Percentiles rank a stretch among this genome's conserved stretches.
These are phyloP conservation scores for Euphrasia confusa DNA, from an alignment of 257 asterid genomes.

Conservation along the genomic window DNA sequence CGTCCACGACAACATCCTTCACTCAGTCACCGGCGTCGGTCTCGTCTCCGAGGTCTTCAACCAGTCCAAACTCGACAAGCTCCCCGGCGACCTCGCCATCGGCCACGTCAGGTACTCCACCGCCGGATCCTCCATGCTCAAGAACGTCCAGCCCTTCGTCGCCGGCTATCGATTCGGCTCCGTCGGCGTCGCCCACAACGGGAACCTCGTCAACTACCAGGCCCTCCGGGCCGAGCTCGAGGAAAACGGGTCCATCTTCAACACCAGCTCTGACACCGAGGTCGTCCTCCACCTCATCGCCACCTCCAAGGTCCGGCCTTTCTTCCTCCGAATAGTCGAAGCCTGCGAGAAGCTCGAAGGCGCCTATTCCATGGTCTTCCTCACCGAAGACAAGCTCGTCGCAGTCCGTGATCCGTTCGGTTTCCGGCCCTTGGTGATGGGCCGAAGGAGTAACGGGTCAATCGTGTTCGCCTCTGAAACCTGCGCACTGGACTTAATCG, in stretches of 20 bases:
- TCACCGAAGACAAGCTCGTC: conserved; percentile 59
- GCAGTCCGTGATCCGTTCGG: conserved; percentile 63
- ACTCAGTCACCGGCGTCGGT: conserved; percentile 78
- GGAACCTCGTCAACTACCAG: conserved; percentile 85
- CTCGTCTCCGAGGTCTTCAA: conserved; percentile 79
- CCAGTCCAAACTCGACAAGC: conserved; percentile 59
- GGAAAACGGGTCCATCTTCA: conserved; percentile 80
- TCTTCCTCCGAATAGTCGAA: conserved; percentile 76
- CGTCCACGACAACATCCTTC: conserved; percentile 58
- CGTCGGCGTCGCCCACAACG: conserved; percentile 93
- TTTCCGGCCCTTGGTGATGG: conserved; percentile 68
- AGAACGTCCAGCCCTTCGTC: conserved; percentile 93
- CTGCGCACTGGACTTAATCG: conserved; percentile 66
- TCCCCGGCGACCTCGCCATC: conserved; percentile 81
- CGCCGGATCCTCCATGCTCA: conserved; percentile 90
- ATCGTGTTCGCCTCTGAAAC: conserved; percentile 67
- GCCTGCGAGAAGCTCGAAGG: conserved; percentile 84
- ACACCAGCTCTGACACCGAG: conserved; percentile 84
- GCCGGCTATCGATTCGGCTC: conserved; percentile 87
- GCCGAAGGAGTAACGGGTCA: conserved; percentile 56
- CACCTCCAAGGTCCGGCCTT: conserved; percentile 78
- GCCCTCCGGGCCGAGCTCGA: conserved; percentile 67
- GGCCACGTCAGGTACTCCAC: conserved; percentile 95
- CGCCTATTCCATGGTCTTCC: conserved; percentile 74
- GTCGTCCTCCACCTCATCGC: conserved; percentile 84